A percentile compares a stretch with the other conserved stretches of the same genome.
phyloP scores from a whole-genome alignment of 257 asterid species.

The Knoxia roxburghii region DNA sequence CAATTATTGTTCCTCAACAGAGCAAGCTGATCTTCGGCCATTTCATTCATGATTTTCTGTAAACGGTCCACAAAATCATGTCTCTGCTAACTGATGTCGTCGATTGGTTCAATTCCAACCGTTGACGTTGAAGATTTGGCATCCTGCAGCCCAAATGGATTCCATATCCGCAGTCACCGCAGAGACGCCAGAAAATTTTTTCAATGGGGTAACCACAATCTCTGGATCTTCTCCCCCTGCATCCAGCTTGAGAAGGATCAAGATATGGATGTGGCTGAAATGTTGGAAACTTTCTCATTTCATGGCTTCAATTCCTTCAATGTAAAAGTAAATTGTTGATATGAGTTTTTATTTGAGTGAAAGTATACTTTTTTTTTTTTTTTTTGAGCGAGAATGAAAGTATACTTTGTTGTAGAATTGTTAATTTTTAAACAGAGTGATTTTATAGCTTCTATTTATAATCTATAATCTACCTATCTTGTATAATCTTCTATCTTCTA shows the following conservation, averaged over 20 bases:
- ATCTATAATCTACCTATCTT: no score
- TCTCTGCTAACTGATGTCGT: not conserved
- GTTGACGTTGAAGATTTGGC: not conserved
- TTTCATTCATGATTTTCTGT: not conserved
- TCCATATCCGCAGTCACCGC: conserved; percentile 18
- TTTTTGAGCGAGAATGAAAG: no score
- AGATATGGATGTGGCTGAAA: conserved; percentile 48
- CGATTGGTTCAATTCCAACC: no score
- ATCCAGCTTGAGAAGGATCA: conserved; percentile 19
- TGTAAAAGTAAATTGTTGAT: not conserved
- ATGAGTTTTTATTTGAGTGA: not conserved
- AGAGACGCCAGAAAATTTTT: conserved; percentile 12
- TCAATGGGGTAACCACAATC: not conserved
- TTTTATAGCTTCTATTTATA: no score
- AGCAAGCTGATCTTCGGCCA: not conserved
- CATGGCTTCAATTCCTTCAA: not conserved
- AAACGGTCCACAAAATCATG: not conserved
- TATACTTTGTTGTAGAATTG: no score
- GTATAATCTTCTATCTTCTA: no score
- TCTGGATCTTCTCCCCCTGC: conserved; percentile 23
- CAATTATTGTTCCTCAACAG: not conserved
- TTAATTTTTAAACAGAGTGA: no score
- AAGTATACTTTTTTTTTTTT: no score
- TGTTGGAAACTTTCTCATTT: conserved; percentile 20
- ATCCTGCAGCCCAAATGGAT: conserved; percentile 10